Conservation (phyloP, 371 early-diverging fungal genomes). For the Actinomucor elegans region DNA sequence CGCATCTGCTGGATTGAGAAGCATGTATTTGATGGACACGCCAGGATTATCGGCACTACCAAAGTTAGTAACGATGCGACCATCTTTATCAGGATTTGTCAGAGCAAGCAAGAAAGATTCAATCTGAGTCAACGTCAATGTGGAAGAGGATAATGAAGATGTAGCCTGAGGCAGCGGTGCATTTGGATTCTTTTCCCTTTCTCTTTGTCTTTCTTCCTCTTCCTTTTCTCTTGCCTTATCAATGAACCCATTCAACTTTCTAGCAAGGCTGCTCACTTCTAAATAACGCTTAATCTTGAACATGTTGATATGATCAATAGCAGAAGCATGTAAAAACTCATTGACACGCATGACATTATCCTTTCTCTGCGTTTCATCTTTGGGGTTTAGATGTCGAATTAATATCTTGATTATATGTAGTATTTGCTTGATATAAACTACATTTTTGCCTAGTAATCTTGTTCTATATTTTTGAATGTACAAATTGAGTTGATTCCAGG, state of each 20-base stretch:
- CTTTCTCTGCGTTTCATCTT: slow-evolving; percentile 6
- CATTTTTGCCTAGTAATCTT: slow-evolving; percentile 73
- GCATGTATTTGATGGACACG: slow-evolving; percentile 65
- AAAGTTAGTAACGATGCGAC: slow-evolving; percentile 60
- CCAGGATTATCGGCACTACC: slow-evolving; percentile 9
- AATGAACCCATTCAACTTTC: slow-evolving; percentile 65
- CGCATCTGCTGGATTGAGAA: slow-evolving; percentile 83
- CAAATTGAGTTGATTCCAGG: slow-evolving; percentile 54
- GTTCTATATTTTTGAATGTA: slow-evolving; percentile 74
- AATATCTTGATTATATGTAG: slow-evolving; percentile 45
- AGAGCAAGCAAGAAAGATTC: slow-evolving; percentile 62
- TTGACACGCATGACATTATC: slow-evolving; percentile 57
- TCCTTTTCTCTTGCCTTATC: slow-evolving; percentile 48
- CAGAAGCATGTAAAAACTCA: slow-evolving; percentile 68
- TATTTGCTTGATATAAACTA: slow-evolving; percentile 77
- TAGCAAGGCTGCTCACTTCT: slow-evolving; percentile 69
- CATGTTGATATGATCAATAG: slow-evolving; percentile 85
- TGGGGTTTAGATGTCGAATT: slow-evolving; percentile 20
- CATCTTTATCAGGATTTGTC: slow-evolving; percentile 67
- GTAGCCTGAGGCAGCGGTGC: background rate
- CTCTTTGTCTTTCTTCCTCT: slow-evolving; percentile 20
- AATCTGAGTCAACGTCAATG: slow-evolving; percentile 52
- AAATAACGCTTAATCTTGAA: slow-evolving; percentile 79
- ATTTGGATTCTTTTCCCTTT: slow-evolving; percentile 10
- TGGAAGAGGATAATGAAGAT: slow-evolving; percentile 18